Base-by-base conservation (phyloP, 2,329 filamentous ascomycete species). In the Diaporthe vexans region DNA sequence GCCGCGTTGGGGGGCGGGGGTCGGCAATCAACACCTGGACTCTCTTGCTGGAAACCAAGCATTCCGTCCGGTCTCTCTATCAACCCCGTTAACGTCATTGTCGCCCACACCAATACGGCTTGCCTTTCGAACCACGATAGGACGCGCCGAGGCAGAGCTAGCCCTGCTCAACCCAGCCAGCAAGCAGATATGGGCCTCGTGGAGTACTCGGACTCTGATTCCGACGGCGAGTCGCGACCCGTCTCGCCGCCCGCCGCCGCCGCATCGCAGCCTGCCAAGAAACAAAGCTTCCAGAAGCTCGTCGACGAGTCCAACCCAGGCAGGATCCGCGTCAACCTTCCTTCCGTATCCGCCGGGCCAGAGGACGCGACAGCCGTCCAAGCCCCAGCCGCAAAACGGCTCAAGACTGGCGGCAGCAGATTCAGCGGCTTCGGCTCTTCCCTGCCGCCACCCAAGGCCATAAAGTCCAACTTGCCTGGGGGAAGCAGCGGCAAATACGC, bases 341-440 rank as follows among this genome's bases (percentile, higher is more conserved):
- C 94, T 4, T 87, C 90, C 26, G 82, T 89, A 76, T 80, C 86
- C 52, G 79, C 83, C 3, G 78, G 81, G 33, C 29, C 61, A 52
- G 83, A 84, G 65, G 81, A 84, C 17, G 80, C 77, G 13, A 81
- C 83, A 26, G 81, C 84, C 33, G 83, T 81, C 72, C 86, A 88
- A 35, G 87, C 86, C 35, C 92, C 92, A 0, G 93, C 94, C 0
- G 87, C 92, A 1, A 98, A 98, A 81, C 92, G 93, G 75, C 88
- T 90, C 24, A 91, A 91, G 67, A 90, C 90, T 1, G 79, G 83
- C 10, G 89, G 89, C 4, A 91, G 92, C 37, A 88, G 89, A 6
- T 95, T 97, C 79, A 89, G 93, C 69, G 94, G 92, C 3, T 97
- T 98, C 86, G 97, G 96, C 81, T 92, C 95, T 2, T 91, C 98